These are phyloP conservation scores for Lathyrus sativus DNA, from an alignment of 306 rosid species.

Conservation along the genomic window DNA sequence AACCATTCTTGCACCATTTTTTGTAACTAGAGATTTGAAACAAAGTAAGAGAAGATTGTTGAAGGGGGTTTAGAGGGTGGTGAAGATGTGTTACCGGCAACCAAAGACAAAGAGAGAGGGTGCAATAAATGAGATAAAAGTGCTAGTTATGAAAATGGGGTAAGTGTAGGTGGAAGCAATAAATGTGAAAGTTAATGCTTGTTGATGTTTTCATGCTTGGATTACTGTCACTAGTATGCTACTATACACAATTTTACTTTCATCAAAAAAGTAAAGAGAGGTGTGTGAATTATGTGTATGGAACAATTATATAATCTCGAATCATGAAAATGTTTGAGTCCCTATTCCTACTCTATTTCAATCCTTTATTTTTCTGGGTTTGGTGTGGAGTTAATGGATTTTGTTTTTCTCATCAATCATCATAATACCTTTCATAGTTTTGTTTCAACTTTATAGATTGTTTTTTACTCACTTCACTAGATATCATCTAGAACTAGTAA, in stretches of 20 bases:
- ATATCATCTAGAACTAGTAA: no score
- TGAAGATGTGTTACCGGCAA: conserved; percentile 29
- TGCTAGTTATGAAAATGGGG: conserved; percentile 55
- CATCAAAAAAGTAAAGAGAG: neutral
- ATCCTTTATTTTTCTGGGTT: conserved; percentile 17
- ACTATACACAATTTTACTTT: conserved; percentile 19
- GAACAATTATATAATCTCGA: neutral
- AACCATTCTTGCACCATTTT: conserved; percentile 14
- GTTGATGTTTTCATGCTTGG: conserved; percentile 62
- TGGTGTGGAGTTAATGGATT: conserved; percentile 22
- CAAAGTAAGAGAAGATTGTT: conserved; percentile 17
- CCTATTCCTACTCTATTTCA: neutral
- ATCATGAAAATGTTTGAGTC: neutral
- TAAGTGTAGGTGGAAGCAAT: conserved; percentile 63
- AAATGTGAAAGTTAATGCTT: conserved; percentile 72
- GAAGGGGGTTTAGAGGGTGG: conserved; percentile 27
- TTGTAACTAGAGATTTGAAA: conserved; percentile 1
- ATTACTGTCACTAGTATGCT: conserved; percentile 17
- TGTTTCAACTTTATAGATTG: neutral
- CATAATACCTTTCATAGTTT: conserved; percentile 14
- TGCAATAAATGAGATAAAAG: conserved; percentile 62
- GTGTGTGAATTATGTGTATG: neutral
- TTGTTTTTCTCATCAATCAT: conserved; percentile 9
- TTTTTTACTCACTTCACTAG: neutral
- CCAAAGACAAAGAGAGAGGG: neutral